phyloP scores from a whole-genome alignment of 768 basidiomycete species.

The Lactifluus rugatus region DNA sequence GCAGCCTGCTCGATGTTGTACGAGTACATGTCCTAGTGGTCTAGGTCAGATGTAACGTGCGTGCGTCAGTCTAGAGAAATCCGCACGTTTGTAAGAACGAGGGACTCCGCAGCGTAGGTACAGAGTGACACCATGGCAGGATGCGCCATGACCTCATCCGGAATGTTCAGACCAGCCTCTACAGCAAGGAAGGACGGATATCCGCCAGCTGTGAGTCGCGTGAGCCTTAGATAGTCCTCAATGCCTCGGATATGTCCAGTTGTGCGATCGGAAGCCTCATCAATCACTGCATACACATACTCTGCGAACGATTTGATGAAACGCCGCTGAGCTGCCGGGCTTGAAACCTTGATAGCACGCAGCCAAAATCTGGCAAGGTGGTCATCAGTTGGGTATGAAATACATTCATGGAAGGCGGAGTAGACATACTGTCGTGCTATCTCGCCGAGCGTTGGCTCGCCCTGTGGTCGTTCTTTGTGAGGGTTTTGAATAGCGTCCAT shows the following conservation, averaged over 20 bases:
- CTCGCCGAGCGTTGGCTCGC: conserved; percentile 1
- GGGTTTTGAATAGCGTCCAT: not conserved
- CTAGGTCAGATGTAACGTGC: conserved; percentile 20
- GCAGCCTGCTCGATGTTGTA: conserved; percentile 41
- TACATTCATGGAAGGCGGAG: not conserved
- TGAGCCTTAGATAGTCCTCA: conserved; percentile 42
- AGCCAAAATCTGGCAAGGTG: not conserved
- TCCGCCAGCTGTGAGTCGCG: conserved; percentile 45
- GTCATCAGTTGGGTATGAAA: not conserved
- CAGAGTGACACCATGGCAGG: conserved; percentile 38
- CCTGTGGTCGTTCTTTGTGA: not conserved
- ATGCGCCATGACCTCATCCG: conserved; percentile 37
- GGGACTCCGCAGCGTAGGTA: conserved; percentile 40
- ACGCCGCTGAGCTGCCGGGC: conserved; percentile 13
- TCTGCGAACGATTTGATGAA: conserved; percentile 26
- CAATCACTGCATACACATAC: conserved; percentile 26
- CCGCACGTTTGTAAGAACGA: conserved; percentile 35
- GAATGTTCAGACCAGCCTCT: conserved; percentile 34
- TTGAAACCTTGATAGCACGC: not conserved
- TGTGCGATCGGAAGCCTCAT: conserved; percentile 25
- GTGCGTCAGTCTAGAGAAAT: conserved; percentile 18
- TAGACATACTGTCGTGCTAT: conserved; percentile 4
- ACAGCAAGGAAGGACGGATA: conserved; percentile 42
- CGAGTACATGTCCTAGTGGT: conserved; percentile 49
- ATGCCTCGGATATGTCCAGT: conserved; percentile 28